phyloP scores from a whole-genome alignment of 2,329 filamentous ascomycete genomes.

The Aspergillus terreus region DNA sequence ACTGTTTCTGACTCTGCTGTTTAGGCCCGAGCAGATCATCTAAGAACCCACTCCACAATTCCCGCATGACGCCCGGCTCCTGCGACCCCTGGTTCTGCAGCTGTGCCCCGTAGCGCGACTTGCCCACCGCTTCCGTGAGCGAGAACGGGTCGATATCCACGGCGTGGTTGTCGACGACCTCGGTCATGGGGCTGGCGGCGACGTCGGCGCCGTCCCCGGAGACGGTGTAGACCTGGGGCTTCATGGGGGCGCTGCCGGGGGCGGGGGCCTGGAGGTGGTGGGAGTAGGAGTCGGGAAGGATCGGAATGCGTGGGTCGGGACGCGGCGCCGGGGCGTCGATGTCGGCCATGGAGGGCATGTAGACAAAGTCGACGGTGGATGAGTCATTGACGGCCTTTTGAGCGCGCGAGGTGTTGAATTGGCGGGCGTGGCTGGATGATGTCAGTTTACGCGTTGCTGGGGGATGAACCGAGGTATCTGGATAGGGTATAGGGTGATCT shows the following conservation, averaged over 20 bases:
- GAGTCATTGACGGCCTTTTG: constrained; percentile 55
- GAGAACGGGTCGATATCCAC: constrained; percentile 56
- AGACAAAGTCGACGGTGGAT: constrained; percentile 62
- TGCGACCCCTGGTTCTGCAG: constrained; percentile 27
- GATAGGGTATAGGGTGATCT: not conserved
- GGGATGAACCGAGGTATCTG: no score
- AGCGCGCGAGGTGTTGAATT: constrained; percentile 60
- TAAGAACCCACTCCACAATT: constrained; percentile 35
- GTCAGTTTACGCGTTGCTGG: constrained; percentile 7
- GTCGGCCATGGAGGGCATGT: constrained; percentile 52
- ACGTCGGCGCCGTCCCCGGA: constrained; percentile 41
- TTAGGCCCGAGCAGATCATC: constrained; percentile 37
- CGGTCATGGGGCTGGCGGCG: constrained; percentile 53
- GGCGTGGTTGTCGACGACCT: constrained; percentile 55
- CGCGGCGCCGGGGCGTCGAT: constrained; percentile 35
- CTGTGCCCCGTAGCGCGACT: constrained; percentile 35
- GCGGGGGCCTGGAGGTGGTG: constrained; percentile 22
- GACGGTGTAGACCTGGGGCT: constrained; percentile 55
- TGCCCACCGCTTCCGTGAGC: constrained; percentile 49
- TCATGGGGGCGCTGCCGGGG: constrained; percentile 41
- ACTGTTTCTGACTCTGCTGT: constrained; percentile 15
- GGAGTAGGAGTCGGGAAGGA: constrained; percentile 42
- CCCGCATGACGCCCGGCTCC: constrained; percentile 28
- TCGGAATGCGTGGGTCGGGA: constrained; percentile 46
- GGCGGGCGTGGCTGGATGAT: constrained; percentile 50